Base-by-base conservation (phyloP, 1,284 basidiomycete genomes). In the Termitomyces sp. region DNA sequence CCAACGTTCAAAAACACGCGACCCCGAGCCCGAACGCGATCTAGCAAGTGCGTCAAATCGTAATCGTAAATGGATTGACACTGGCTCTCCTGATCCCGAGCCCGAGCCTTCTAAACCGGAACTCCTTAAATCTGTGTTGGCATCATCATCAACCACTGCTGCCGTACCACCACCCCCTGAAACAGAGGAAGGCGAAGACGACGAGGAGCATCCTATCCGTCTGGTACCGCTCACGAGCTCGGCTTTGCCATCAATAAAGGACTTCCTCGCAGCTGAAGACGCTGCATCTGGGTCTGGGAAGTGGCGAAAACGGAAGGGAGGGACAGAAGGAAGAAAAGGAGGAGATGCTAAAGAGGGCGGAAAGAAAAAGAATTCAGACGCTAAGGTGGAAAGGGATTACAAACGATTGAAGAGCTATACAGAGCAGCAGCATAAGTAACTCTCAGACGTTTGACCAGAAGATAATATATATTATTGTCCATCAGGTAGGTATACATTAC, bases 181-280 rank as follows among this genome's bases (percentile, higher is more conserved):
- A 31, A 24, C n/a, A 21, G 43, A 46, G 48, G 54, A 49, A 30
- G 30, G 39, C 8, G 80, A 77, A 43, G 81, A 81, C n/a, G 77
- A 78, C 7, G 79, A 77, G 30, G 71, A 72, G 39, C 59, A 60
- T 39, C 55, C 65, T 5, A 68, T 73, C 56, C 83, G 85, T 14
- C 79, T 95, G 8, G 76, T 75, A 28, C 84, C 86, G 11, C 78
- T 93, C 16, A 74, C 79, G 46, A 86, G 88, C 13, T 92, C 89
- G 18, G 78, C 82, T 5, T 62, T 94, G 34, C 85, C 89, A 11
- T 92, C 89, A 11, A 86, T 94, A 66, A 81, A 82, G 43, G 87
- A 91, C 30, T 78, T 94, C 52, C 72, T 96, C 39, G 86, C 81
- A 4, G 80, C 86, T 68, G 88, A 92, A 56, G 73, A 81, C 26